Percentiles rank a stretch among this genome's conserved stretches.
These are phyloP conservation scores for Alternaria ventricosa DNA, from an alignment of 2,329 filamentous ascomycete genomes.

Conservation along the genomic window DNA sequence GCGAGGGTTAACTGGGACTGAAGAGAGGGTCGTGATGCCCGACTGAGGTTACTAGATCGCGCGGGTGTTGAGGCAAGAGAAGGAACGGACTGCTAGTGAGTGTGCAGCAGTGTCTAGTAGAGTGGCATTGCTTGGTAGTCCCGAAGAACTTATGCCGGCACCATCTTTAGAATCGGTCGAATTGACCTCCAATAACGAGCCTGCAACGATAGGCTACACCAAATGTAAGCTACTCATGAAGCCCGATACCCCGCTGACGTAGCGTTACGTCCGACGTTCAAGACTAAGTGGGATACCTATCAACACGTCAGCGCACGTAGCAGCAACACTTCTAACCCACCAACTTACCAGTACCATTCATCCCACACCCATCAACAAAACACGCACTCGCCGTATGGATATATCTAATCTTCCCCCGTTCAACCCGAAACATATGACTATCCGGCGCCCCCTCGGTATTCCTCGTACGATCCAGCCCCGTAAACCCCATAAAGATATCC, in stretches of 20 bases:
- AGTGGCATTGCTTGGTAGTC: too few relatives aligned
- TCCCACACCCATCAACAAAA: constrained; percentile 32
- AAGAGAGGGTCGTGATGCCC: not conserved
- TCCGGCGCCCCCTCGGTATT: constrained; percentile 28
- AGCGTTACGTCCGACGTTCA: too few relatives aligned
- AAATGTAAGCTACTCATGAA: too few relatives aligned
- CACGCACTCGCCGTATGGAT: constrained; percentile 33
- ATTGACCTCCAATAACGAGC: too few relatives aligned
- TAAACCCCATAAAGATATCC: constrained; percentile 33
- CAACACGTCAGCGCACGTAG: not conserved
- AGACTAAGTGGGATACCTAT: not conserved
- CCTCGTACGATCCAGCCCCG: constrained; percentile 31
- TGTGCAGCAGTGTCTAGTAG: not conserved
- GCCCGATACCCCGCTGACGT: too few relatives aligned
- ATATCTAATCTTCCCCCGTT: constrained; percentile 30
- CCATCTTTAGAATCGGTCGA: too few relatives aligned
- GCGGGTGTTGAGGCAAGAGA: not conserved
- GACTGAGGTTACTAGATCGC: not conserved
- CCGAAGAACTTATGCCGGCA: too few relatives aligned
- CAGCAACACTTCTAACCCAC: not conserved
- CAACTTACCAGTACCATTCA: constrained; percentile 18
- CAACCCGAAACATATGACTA: constrained; percentile 35
- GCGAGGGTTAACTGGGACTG: constrained; percentile 5
- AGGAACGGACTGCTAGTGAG: not conserved
- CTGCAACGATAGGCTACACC: too few relatives aligned